A percentile compares a stretch with the other conserved stretches of the same genome.
These are phyloP conservation scores for Suhomyces taliae DNA, from an alignment of 1,139 yeast species.

Conservation along the genomic window DNA sequence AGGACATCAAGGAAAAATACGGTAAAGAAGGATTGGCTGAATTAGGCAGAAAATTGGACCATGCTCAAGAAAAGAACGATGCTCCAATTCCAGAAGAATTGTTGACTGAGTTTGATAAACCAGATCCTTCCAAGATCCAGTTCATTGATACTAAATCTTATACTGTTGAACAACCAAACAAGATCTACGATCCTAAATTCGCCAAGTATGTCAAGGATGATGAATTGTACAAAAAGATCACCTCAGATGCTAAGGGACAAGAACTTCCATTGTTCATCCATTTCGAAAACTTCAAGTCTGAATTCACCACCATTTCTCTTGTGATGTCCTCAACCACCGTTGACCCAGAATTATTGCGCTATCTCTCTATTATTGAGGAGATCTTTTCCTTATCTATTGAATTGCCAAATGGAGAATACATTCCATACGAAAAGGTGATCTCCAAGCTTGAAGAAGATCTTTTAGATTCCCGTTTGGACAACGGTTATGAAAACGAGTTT, in stretches of 20 bases:
- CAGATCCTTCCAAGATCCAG: slow-evolving; percentile 72
- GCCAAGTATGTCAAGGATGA: slow-evolving; percentile 22
- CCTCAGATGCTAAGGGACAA: slow-evolving; percentile 17
- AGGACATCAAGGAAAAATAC: slow-evolving; percentile 49
- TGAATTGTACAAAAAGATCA: slow-evolving; percentile 18
- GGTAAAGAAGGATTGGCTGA: slow-evolving; percentile 63
- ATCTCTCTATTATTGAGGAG: slow-evolving; percentile 65
- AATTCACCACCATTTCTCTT: slow-evolving; percentile 72
- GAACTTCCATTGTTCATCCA: slow-evolving; percentile 66
- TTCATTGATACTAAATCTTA: slow-evolving; percentile 73
- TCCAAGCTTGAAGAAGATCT: slow-evolving; percentile 73
- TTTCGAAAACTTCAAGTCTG: slow-evolving; percentile 76
- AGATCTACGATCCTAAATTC: slow-evolving; percentile 11
- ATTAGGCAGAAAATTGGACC: slow-evolving; percentile 50
- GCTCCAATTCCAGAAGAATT: slow-evolving; percentile 71
- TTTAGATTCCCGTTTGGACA: slow-evolving; percentile 54
- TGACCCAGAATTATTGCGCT: slow-evolving; percentile 59
- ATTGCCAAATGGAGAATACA: slow-evolving; percentile 52
- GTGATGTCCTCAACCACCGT: slow-evolving; percentile 65
- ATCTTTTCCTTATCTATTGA: slow-evolving; percentile 70
- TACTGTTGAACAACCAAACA: slow-evolving; percentile 41
- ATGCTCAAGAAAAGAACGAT: slow-evolving; percentile 71
- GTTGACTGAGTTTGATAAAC: slow-evolving; percentile 59
- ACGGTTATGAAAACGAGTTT: slow-evolving; percentile 61
- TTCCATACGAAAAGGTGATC: slow-evolving; percentile 75